Base-by-base conservation (phyloP, 441 rosid genomes). In the Euphorbia schlechtendalii region DNA sequence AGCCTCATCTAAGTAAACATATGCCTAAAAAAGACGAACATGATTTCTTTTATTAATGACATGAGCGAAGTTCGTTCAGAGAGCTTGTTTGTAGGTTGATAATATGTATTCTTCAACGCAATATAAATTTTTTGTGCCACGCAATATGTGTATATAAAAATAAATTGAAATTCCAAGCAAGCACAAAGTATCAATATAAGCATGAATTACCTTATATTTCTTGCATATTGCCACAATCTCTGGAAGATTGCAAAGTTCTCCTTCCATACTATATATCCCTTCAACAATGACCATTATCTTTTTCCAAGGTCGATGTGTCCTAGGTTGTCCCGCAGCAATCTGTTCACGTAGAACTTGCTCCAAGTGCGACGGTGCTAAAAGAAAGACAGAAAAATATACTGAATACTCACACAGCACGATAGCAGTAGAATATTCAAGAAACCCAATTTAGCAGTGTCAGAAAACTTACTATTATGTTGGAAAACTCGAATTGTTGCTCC, bases 211-310 rank as follows among this genome's bases (percentile, higher is more conserved):
- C 95, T 87, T 92, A 69, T 86, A 92, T 64, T 84, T 87, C 69
- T 89, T 89, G 87, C 95, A 92, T 41, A 92, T 78, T 1, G 96
- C 82, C 41, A 89, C 77, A 55, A 92, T 80, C 77, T 92, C 96
- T 22, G 96, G 96, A 52, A 92, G 86, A 53, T 84, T 78, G 78
- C 95, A 87, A 49, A 92, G 72, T 45, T 89, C 89, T 28, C 96
- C 96, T 74, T 92, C 98, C 96, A 92, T 89, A 67, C 98, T 89
- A 68, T 90, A 92, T 63, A 92, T 90, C 30, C 97, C 98, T 74
- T 90, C 96, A 22, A 88, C 87, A 17, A 92, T 69, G 41, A 90
- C 88, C 27, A 92, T 73, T 45, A 92, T 92, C 81, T 92, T 90
- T 85, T 88, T 90, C 94, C 97, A 92, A 0, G 97, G 97, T 73